phyloP scores from a whole-genome alignment of 352 stramenopile species.

The Globisporangium polare region DNA sequence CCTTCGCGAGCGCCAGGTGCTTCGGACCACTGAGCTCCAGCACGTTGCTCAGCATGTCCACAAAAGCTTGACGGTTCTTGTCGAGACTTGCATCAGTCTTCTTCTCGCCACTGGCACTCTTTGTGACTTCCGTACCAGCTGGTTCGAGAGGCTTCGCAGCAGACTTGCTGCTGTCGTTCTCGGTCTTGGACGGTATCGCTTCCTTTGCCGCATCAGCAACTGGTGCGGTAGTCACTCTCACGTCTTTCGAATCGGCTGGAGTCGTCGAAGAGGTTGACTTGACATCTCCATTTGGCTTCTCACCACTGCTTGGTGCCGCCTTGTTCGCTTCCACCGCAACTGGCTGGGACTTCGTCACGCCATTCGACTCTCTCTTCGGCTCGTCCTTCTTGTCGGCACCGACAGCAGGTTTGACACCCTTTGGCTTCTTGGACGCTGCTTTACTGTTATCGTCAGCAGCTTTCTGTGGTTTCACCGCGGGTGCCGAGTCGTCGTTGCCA shows the following conservation, averaged over 20 bases:
- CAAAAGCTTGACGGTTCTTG: conserved; percentile 52
- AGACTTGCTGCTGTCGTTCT: conserved; percentile 1
- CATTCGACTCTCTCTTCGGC: neutral
- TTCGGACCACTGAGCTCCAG: conserved; percentile 37
- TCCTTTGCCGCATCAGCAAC: neutral
- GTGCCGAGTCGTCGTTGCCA: conserved; percentile 18
- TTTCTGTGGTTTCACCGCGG: conserved; percentile 16
- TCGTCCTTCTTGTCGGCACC: conserved; percentile 1
- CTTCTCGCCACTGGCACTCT: neutral
- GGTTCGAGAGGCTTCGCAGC: neutral
- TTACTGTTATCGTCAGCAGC: conserved; percentile 37
- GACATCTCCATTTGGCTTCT: conserved; percentile 1
- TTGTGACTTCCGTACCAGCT: neutral
- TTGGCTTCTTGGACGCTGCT: conserved; percentile 15
- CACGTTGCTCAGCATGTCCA: conserved; percentile 66
- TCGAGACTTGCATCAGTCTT: conserved; percentile 42
- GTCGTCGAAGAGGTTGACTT: neutral
- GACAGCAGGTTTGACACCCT: conserved; percentile 9
- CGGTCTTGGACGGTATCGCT: neutral
- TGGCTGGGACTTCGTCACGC: neutral
- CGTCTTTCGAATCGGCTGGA: conserved; percentile 6
- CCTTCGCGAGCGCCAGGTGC: conserved; percentile 42
- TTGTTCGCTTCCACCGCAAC: neutral
- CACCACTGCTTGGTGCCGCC: neutral
- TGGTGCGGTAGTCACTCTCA: neutral